Percentiles rank a stretch among this genome's conserved stretches.
phyloP scores from a whole-genome alignment of 495 filamentous ascomycete species.

The Neurospora sp. region DNA sequence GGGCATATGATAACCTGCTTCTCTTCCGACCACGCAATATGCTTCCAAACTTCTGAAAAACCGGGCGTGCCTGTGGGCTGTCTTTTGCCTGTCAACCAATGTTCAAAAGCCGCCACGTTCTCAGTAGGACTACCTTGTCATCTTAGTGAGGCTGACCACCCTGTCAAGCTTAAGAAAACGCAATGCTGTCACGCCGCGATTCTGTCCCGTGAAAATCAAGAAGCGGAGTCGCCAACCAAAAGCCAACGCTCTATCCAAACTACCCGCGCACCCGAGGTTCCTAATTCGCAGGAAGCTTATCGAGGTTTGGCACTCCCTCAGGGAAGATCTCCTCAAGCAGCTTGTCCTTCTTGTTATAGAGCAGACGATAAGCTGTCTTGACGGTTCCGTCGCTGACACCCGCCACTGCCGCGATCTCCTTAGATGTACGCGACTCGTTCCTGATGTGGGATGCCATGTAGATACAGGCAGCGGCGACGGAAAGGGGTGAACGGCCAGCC shows the following conservation, averaged over 20 bases:
- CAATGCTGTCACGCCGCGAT: background rate
- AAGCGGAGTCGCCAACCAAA: background rate
- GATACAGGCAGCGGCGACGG: conserved; percentile 88
- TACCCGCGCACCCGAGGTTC: background rate
- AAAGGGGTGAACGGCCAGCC: conserved; percentile 88
- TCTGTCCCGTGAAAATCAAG: background rate
- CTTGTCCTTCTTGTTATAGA: conserved; percentile 61
- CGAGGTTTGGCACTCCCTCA: conserved; percentile 57
- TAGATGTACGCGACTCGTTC: conserved; percentile 65
- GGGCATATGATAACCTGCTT: background rate
- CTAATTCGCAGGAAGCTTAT: conserved; percentile 49
- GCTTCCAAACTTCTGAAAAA: background rate
- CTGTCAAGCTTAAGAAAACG: background rate
- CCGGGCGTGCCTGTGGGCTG: background rate
- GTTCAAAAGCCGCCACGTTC: background rate
- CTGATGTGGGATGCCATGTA: conserved; percentile 85
- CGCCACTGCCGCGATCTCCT: conserved; percentile 71
- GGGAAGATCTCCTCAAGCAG: conserved; percentile 65
- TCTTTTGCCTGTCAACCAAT: background rate
- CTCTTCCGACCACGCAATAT: background rate
- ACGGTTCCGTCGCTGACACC: conserved; percentile 95
- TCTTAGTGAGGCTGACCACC: background rate
- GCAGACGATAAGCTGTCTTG: conserved; percentile 82
- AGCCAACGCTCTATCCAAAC: background rate
- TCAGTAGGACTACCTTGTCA: background rate